Base-by-base conservation (phyloP, 164 flowering plant species). In the Paratinospora sagittata region DNA sequence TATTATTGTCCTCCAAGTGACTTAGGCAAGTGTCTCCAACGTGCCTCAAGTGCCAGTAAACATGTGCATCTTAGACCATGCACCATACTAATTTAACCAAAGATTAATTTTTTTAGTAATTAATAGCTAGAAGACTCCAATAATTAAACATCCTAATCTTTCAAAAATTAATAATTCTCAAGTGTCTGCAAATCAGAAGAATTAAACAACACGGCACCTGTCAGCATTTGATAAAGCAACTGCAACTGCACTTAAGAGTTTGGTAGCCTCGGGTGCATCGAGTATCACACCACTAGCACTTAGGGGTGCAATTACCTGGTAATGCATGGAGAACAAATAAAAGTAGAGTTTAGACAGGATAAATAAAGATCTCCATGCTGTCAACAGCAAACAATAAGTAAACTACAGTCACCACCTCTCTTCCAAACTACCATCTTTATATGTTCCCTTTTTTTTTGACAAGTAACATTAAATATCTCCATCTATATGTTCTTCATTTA, bases 231-330 rank as follows among this genome's bases (percentile, higher is more conserved):
- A 84, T 76, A 88, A 79, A 72, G 97, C 99, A 77, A 91, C 88
- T 63, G 97, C 98, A 83, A 90, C 90, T 2, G 99, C 86, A 84
- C 96, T 92, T 72, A 96, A 76, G 60, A 96, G 95, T 80, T 96
- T 93, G 75, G 89, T 91, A 61, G 96, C 91, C 85, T 96, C 99
- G 21, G 97, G 97, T 66, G 98, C 83, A 85, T 96, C 98, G 75
- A 96, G 93, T 73, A 96, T 82, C 68, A 96, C 99, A 66, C 97
- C 97, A 74, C 93, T 92, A 26, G 89, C 92, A 87, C 98, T 95
- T 80, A 89, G 85, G 33, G 97, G 98, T 71, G 93, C 84, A 84
- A 96, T 90, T 70, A 91, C 93, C 99, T 96, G 78, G 30, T 41
- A 24, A 76, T 62, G 66, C 70, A 78, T 5, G 49, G 30, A 79